phyloP scores from a whole-genome alignment of 2,329 filamentous ascomycete species.

The Fusarium pilosicola region DNA sequence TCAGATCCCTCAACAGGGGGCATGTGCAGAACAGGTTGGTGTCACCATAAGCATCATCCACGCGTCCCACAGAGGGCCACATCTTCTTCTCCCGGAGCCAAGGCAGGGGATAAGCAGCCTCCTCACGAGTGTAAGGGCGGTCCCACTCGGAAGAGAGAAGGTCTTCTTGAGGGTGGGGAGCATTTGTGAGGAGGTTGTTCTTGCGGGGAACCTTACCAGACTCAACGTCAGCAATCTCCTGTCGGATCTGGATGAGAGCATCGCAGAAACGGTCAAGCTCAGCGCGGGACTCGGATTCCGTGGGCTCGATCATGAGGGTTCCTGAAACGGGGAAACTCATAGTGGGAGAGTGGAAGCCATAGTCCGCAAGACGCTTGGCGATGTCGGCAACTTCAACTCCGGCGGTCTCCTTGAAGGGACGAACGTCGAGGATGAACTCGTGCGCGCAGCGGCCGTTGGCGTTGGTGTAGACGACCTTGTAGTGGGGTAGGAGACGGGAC shows the following conservation, averaged over 20 bases:
- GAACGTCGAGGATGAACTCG: conserved; percentile 94
- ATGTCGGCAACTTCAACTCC: conserved; percentile 93
- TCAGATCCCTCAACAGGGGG: conserved; percentile 78
- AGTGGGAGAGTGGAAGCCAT: conserved; percentile 95
- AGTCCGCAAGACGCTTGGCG: conserved; percentile 95
- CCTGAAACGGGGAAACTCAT: conserved; percentile 97
- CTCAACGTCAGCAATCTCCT: conserved; percentile 88
- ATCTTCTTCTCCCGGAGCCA: conserved; percentile 96
- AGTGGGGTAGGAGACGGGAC: conserved; percentile 84
- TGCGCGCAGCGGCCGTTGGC: conserved; percentile 89
- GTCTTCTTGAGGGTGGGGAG: conserved; percentile 87
- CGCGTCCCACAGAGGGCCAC: conserved; percentile 87
- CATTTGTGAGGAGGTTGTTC: conserved; percentile 87
- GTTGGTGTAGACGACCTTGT: conserved; percentile 94
- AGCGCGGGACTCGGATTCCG: conserved; percentile 89
- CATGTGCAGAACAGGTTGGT: conserved; percentile 96
- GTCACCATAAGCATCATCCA: conserved; percentile 92
- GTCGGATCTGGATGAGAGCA: conserved; percentile 84
- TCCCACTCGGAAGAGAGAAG: conserved; percentile 78
- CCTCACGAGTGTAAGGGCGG: conserved; percentile 80
- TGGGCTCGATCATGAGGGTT: conserved; percentile 98
- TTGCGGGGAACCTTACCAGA: conserved; percentile 78
- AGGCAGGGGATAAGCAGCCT: conserved; percentile 85
- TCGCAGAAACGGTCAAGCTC: conserved; percentile 95
- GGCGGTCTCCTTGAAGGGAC: conserved; percentile 83